Percentiles rank a stretch among this genome's conserved stretches.
phyloP scores from a whole-genome alignment of 495 filamentous ascomycete genomes.

The Pseudotulostoma volvatum region DNA sequence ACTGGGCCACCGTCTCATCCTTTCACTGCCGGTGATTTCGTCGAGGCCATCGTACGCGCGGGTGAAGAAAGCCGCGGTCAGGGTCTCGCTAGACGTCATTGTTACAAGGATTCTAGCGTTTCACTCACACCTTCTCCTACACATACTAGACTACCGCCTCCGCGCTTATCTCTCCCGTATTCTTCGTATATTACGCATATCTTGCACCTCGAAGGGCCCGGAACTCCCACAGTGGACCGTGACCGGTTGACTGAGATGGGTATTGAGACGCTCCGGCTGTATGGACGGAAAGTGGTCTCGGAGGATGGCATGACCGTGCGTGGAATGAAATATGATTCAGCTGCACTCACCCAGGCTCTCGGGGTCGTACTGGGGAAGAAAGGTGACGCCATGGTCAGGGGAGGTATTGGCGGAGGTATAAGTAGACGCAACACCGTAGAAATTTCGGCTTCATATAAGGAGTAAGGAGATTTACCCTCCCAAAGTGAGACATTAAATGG shows the following conservation, averaged over 20 bases:
- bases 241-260: constrained; percentile 46
- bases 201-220: constrained; percentile 59
- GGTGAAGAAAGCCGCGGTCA: constrained; percentile 29
- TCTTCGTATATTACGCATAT: constrained; percentile 69
- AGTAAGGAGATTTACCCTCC: no score
- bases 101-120: neutral
- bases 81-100: neutral
- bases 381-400: constrained; percentile 34
- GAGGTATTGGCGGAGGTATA: constrained; percentile 27
- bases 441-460: no score
- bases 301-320: constrained; percentile 15
- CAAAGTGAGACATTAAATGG: no score
- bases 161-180: constrained; percentile 15
- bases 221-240: constrained; percentile 53
- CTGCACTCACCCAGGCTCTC: constrained; percentile 55
- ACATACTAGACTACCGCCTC: neutral
- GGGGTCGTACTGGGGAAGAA: constrained; percentile 60
- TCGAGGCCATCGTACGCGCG: constrained; percentile 58
- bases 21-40: constrained; percentile 62
- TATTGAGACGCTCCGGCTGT: constrained; percentile 58
- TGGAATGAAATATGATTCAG: constrained; percentile 61
- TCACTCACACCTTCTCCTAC: neutral
- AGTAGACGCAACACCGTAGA: constrained; percentile 56
- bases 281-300: constrained; percentile 44
- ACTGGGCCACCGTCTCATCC: constrained; percentile 46